Evolutionary conservation across 2,329 filamentous ascomycete species (phyloP).

Genomic region (Botrytis sinoallii): DNA sequence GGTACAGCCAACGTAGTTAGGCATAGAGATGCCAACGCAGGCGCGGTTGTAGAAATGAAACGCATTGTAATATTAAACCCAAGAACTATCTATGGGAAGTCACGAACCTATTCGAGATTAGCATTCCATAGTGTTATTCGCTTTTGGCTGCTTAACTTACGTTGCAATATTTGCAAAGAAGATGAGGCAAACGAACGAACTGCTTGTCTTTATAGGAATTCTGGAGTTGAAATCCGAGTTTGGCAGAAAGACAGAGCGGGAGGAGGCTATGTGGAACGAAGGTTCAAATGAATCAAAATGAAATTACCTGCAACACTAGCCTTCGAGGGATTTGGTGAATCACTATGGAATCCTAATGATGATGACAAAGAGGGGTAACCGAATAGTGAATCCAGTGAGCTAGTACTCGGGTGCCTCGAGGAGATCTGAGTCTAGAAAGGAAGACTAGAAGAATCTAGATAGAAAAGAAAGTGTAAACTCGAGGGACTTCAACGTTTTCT

Average conservation of each 20-base stretch:
- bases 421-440: neutral
- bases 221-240: neutral
- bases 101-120: neutral
- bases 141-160: neutral
- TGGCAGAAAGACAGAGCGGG: neutral
- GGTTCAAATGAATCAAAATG: neutral
- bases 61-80: conserved; percentile 26
- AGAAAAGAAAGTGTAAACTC: neutral
- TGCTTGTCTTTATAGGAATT: neutral
- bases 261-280: neutral
- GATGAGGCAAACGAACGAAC: neutral
- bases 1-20: conserved; percentile 26
- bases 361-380: neutral
- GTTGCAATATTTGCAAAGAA: neutral
- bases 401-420: neutral
- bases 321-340: neutral
- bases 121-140: neutral
- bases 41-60: conserved; percentile 23
- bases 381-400: neutral
- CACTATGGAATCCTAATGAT: neutral
- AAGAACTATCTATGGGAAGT: neutral
- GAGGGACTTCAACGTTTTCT: neutral
- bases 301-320: neutral
- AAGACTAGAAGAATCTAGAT: neutral
- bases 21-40: conserved; percentile 25